A percentile compares a stretch with the other conserved stretches of the same genome.
Evolutionary conservation across 306 rosid species (phyloP).

Genomic region (barrel medic (Medicago truncatula)): DNA sequence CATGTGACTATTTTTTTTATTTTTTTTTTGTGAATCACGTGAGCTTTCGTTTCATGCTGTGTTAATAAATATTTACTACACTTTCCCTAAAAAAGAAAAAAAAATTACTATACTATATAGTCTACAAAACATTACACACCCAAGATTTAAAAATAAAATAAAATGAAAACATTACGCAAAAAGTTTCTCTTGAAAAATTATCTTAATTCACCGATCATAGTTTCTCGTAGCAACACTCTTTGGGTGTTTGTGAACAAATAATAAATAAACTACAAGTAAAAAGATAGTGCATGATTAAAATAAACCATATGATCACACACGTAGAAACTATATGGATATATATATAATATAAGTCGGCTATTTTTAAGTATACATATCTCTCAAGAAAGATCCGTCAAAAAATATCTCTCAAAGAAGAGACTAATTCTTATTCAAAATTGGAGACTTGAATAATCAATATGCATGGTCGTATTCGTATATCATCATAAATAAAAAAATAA

Average conservation of each 20-base stretch:
- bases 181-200: neutral
- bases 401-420: neutral
- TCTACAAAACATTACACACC: neutral
- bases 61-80: neutral
- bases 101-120: neutral
- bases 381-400: neutral
- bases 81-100: no score
- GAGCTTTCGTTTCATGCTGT: neutral
- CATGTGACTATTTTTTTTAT: neutral
- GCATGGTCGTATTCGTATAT: neutral
- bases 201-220: neutral
- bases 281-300: slow-evolving; percentile 6
- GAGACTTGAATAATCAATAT: neutral
- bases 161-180: neutral
- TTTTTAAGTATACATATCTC: neutral
- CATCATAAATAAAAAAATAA: neutral
- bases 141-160: neutral
- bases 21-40: neutral
- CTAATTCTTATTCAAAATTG: slow-evolving; percentile 39
- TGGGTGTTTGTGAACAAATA: slow-evolving; percentile 21
- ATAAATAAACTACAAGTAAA: neutral
- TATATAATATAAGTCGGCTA: neutral
- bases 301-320: neutral
- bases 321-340: slow-evolving; percentile 1
- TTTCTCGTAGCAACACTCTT: slow-evolving; percentile 22